A percentile compares a stretch with the other conserved stretches of the same genome.
These are phyloP conservation scores for Lathyrus aphaca DNA, from an alignment of 306 rosid genomes.

Conservation along the genomic window DNA sequence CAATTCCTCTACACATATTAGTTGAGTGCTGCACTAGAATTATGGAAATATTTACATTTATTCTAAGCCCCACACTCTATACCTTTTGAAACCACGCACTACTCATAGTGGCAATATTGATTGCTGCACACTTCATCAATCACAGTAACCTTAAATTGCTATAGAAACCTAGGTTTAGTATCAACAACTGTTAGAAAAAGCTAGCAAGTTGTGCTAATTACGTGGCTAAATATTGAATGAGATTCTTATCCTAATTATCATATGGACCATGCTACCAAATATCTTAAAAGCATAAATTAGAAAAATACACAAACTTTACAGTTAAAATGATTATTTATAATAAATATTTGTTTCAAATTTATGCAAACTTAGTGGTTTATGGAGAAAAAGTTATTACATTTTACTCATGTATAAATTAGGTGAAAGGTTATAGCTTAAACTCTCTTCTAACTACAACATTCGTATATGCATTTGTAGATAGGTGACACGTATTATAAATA, in stretches of 20 bases:
- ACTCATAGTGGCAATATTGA: not conserved
- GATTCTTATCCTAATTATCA: not conserved
- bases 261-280: too few relatives aligned
- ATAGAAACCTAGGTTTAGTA: not conserved
- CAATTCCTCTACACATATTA: not conserved
- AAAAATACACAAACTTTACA: too few relatives aligned
- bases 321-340: too few relatives aligned
- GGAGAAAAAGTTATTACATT: too few relatives aligned
- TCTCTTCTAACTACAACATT: too few relatives aligned
- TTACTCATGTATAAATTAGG: too few relatives aligned
- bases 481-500: too few relatives aligned
- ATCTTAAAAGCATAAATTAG: too few relatives aligned
- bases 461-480: too few relatives aligned
- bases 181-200: not conserved
- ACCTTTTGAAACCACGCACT: not conserved
- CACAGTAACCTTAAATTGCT: not conserved
- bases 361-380: too few relatives aligned
- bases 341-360: too few relatives aligned
- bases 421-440: too few relatives aligned
- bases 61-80: not conserved
- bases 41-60: not conserved
- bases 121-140: not conserved
- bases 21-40: not conserved
- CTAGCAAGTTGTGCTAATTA: not conserved
- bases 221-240: not conserved